Conservation (phyloP, 1,284 basidiomycete genomes). For the Xerocomus amazonicus region DNA sequence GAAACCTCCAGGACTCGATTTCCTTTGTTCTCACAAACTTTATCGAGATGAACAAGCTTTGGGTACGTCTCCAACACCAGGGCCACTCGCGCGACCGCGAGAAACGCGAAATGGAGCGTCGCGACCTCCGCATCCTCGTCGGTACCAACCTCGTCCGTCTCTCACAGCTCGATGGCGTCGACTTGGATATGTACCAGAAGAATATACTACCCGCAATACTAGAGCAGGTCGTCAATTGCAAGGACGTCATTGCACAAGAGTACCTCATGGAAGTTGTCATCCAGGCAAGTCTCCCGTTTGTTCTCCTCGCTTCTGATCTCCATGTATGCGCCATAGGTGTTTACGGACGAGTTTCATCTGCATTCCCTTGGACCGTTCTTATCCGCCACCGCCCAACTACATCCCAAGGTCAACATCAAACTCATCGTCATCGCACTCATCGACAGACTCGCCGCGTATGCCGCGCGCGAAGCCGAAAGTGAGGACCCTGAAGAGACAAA, state of each 20-base stretch:
- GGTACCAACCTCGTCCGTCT: constrained; percentile 94
- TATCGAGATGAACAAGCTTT: constrained; percentile 98
- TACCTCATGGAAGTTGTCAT: constrained; percentile 99
- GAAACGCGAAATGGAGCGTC: constrained; percentile 91
- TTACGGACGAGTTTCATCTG: constrained; percentile 95
- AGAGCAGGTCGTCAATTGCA: constrained; percentile 95
- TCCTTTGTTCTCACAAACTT: constrained; percentile 95
- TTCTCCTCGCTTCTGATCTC: neutral
- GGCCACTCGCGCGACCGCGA: constrained; percentile 94
- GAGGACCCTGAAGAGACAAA: constrained; percentile 92
- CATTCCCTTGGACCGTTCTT: constrained; percentile 91
- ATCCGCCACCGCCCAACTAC: constrained; percentile 88
- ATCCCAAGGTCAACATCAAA: constrained; percentile 96
- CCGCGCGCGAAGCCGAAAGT: constrained; percentile 88
- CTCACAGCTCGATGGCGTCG: constrained; percentile 90
- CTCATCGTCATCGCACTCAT: constrained; percentile 94
- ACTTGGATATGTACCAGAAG: constrained; percentile 82
- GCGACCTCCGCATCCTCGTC: constrained; percentile 89
- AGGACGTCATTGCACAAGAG: constrained; percentile 95
- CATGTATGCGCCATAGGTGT: constrained; percentile 50
- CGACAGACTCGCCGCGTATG: constrained; percentile 91
- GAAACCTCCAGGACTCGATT: constrained; percentile 90
- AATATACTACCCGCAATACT: constrained; percentile 85
- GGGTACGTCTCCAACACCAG: constrained; percentile 95
- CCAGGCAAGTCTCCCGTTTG: constrained; percentile 46